phyloP scores from a whole-genome alignment of 2,329 filamentous ascomycete species.

The Ceratocystis albifundus region DNA sequence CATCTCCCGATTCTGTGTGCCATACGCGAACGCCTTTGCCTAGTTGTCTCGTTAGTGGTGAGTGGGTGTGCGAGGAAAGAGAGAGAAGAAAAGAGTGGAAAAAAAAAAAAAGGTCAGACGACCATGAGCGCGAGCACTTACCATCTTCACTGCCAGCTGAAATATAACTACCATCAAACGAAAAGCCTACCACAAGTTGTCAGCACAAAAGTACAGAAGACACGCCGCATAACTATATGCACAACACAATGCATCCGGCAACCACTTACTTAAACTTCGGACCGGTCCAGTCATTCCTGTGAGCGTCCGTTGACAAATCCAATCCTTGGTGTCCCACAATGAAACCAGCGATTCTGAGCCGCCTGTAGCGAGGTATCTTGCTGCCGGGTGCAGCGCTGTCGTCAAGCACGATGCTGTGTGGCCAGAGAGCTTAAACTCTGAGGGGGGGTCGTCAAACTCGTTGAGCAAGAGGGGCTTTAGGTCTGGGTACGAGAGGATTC shows the following conservation, averaged over 20 bases:
- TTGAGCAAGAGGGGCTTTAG: constrained; percentile 45
- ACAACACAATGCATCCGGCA: not conserved
- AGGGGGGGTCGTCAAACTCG: constrained; percentile 35
- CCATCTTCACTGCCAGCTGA: constrained; percentile 65
- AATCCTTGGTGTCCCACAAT: constrained; percentile 66
- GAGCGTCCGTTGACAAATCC: constrained; percentile 63
- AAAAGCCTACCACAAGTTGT: constrained; percentile 46
- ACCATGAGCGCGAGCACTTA: constrained; percentile 28
- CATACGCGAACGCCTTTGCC: constrained; percentile 48
- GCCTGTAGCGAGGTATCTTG: constrained; percentile 60
- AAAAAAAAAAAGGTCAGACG: not conserved
- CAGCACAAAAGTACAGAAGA: not conserved
- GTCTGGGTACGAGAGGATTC: constrained; percentile 56
- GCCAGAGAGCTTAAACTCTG: constrained; percentile 53
- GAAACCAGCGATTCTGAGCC: constrained; percentile 64
- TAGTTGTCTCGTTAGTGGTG: constrained; percentile 9
- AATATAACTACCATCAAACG: constrained; percentile 65
- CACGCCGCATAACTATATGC: not conserved
- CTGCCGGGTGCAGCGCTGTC: constrained; percentile 58
- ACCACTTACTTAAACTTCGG: constrained; percentile 50
- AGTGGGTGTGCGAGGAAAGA: not conserved
- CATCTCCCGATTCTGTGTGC: constrained; percentile 62
- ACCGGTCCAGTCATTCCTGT: constrained; percentile 59
- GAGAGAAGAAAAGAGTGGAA: no score
- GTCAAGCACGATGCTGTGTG: constrained; percentile 63